These are phyloP conservation scores for Trichosporon ovoides DNA, from an alignment of 1,284 basidiomycete genomes.

Conservation along the genomic window DNA sequence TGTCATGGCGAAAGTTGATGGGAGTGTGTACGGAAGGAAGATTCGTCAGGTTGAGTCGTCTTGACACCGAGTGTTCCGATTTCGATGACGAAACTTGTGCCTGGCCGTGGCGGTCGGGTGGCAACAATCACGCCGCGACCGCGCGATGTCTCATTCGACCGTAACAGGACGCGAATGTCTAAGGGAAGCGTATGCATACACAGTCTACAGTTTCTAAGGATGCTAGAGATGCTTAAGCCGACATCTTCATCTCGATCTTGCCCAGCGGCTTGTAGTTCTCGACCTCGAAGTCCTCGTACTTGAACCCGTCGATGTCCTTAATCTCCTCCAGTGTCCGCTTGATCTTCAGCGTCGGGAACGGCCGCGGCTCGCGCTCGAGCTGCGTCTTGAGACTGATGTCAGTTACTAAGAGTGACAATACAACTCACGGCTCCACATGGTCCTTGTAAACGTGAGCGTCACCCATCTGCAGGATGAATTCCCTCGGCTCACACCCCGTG, in stretches of 20 bases:
- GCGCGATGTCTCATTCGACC: no score
- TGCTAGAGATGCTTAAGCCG: constrained; percentile 53
- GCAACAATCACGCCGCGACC: no score
- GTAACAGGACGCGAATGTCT: no score
- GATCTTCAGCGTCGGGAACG: constrained; percentile 78
- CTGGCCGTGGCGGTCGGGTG: no score
- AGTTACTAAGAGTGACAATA: not conserved
- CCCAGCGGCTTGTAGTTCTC: constrained; percentile 81
- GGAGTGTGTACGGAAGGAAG: no score
- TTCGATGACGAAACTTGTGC: no score
- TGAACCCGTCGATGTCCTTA: constrained; percentile 71
- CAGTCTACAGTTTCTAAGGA: no score
- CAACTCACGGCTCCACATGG: constrained; percentile 66
- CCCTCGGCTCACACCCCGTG: constrained; percentile 77
- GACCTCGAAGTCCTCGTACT: constrained; percentile 72
- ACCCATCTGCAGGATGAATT: constrained; percentile 87
- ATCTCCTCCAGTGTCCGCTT: constrained; percentile 58
- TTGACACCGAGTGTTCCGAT: no score
- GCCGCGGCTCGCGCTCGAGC: constrained; percentile 67
- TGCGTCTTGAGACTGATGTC: constrained; percentile 60
- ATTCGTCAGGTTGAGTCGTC: no score
- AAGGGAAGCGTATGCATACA: no score
- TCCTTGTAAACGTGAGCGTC: constrained; percentile 96
- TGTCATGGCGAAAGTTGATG: not conserved
- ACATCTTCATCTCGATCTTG: constrained; percentile 96